Conservation (phyloP, 1,139 yeast genomes). For the Wickerhamomyces sp. region DNA sequence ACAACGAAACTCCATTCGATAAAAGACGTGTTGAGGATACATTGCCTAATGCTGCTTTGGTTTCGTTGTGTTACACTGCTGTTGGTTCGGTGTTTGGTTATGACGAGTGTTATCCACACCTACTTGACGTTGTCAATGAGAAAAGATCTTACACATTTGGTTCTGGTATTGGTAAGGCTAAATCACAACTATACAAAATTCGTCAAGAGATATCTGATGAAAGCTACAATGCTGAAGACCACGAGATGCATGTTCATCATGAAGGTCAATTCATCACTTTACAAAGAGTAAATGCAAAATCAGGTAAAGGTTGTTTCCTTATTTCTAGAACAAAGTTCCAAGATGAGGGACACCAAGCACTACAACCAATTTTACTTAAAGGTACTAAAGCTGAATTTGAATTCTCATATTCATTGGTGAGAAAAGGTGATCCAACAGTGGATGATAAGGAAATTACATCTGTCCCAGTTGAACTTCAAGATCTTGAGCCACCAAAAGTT, state of each 20-base stretch:
- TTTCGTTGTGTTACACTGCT: constrained; percentile 89
- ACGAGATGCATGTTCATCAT: constrained; percentile 92
- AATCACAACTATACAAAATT: constrained; percentile 52
- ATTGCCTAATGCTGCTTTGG: constrained; percentile 89
- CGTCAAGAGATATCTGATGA: constrained; percentile 60
- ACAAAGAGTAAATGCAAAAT: constrained; percentile 76
- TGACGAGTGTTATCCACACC: constrained; percentile 84
- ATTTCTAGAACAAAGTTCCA: constrained; percentile 81
- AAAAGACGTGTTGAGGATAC: constrained; percentile 93
- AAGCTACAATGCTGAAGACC: constrained; percentile 64
- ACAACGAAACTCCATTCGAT: constrained; percentile 83
- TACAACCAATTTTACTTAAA: constrained; percentile 56
- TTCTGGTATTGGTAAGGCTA: constrained; percentile 72
- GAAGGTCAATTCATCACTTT: constrained; percentile 90
- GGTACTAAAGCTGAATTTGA: constrained; percentile 63
- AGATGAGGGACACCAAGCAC: constrained; percentile 38
- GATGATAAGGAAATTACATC: constrained; percentile 41
- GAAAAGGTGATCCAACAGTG: constrained; percentile 44
- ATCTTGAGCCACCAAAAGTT: constrained; percentile 46
- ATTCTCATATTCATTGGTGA: constrained; percentile 54
- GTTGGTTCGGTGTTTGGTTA: constrained; percentile 93
- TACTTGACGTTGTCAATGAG: constrained; percentile 81
- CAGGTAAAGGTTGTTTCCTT: constrained; percentile 86
- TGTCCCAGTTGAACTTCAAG: constrained; percentile 58
- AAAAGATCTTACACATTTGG: constrained; percentile 55